These are phyloP conservation scores for Blastobotrys peoriensis DNA, from an alignment of 805 yeast genomes.

Conservation along the genomic window DNA sequence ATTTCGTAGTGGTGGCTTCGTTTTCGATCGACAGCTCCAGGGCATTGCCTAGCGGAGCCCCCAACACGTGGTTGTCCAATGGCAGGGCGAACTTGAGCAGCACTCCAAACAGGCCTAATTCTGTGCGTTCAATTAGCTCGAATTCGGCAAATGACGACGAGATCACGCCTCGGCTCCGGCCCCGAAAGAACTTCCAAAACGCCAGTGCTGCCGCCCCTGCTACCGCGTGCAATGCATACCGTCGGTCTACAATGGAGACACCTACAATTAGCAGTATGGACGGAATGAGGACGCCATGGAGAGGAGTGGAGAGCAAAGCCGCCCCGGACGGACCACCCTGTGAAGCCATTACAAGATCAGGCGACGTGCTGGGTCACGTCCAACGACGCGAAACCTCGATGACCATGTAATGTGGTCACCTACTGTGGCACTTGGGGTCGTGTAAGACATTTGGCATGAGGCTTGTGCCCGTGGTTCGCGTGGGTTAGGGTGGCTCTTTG, in stretches of 20 bases:
- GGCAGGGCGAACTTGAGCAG: slow-evolving; percentile 75
- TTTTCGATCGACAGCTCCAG: slow-evolving; percentile 26
- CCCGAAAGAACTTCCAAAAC: slow-evolving; percentile 24
- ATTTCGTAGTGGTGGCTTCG: not conserved
- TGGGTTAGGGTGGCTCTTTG: no score
- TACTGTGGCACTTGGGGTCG: no score
- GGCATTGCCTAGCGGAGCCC: slow-evolving; percentile 39
- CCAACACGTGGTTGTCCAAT: slow-evolving; percentile 54
- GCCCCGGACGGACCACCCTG: not conserved
- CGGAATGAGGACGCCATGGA: slow-evolving; percentile 31
- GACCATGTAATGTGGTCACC: no score
- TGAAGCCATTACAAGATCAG: no score
- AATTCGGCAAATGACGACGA: not conserved
- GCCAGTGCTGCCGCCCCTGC: slow-evolving; percentile 20
- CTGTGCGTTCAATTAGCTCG: not conserved
- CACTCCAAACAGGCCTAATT: slow-evolving; percentile 55
- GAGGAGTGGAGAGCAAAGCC: slow-evolving; percentile 24
- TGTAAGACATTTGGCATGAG: no score
- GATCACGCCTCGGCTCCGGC: slow-evolving; percentile 12
- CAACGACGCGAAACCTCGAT: no score
- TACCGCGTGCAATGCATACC: slow-evolving; percentile 21
- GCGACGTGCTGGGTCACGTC: no score
- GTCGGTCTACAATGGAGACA: slow-evolving; percentile 22
- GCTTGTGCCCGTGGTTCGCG: no score
- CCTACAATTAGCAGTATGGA: slow-evolving; percentile 25